Percentiles rank a stretch among this genome's conserved stretches.
Conservation (phyloP, 1,284 basidiomycete genomes). For the Tylopilus orsonianus region DNA sequence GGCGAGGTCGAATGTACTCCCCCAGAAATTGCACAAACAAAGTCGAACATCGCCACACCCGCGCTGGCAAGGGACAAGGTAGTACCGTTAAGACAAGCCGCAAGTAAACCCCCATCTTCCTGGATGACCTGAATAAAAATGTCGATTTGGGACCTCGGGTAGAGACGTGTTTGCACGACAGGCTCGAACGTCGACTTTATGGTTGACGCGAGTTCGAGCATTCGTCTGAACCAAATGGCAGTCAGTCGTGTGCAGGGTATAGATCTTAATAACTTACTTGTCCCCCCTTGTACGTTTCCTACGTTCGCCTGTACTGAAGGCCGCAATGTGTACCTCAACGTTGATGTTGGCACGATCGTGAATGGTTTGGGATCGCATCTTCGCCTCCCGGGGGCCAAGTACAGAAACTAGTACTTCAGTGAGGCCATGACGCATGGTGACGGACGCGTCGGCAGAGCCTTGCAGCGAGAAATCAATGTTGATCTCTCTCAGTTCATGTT, state of each 20-base stretch:
- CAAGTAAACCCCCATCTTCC: slow-evolving; percentile 92
- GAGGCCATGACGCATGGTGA: slow-evolving; percentile 84
- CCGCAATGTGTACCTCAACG: slow-evolving; percentile 82
- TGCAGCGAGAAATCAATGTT: slow-evolving; percentile 77
- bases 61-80: slow-evolving; percentile 90
- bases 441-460: slow-evolving; percentile 82
- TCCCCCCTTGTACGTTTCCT: slow-evolving; percentile 79
- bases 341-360: slow-evolving; percentile 84
- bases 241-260: slow-evolving; percentile 7
- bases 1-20: slow-evolving; percentile 78
- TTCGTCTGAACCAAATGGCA: slow-evolving; percentile 57
- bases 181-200: slow-evolving; percentile 96
- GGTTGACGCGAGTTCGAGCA: slow-evolving; percentile 83
- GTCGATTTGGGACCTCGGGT: slow-evolving; percentile 93
- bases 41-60: slow-evolving; percentile 89
- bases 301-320: slow-evolving; percentile 84
- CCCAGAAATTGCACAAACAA: slow-evolving; percentile 83
- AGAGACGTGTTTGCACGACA: slow-evolving; percentile 86
- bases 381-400: slow-evolving; percentile 90
- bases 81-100: slow-evolving; percentile 92
- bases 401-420: slow-evolving; percentile 87
- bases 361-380: slow-evolving; percentile 68
- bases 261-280: slow-evolving; percentile 60
- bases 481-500: slow-evolving; percentile 87
- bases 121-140: slow-evolving; percentile 91